phyloP scores from a whole-genome alignment of 495 filamentous ascomycete species.

The Penicillium ucsense region DNA sequence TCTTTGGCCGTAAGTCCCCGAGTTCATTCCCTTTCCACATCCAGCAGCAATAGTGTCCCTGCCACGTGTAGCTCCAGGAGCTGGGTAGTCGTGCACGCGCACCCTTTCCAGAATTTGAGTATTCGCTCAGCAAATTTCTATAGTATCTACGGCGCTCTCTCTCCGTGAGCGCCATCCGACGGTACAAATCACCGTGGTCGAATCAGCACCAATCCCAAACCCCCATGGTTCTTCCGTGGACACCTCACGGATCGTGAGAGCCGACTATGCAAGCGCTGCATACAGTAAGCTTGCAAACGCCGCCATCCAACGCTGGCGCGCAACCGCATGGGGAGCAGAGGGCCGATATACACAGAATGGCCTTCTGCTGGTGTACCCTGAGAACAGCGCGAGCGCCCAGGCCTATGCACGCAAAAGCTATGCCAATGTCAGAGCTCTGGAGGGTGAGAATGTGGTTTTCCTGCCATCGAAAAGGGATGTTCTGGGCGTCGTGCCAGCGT shows the following conservation, averaged over 20 bases:
- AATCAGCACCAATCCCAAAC: constrained; percentile 57
- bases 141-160: constrained; percentile 55
- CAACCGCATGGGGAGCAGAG: constrained; percentile 47
- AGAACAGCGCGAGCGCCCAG: constrained; percentile 39
- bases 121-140: neutral
- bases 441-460: constrained; percentile 40
- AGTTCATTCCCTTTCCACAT: neutral
- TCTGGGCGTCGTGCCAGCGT: constrained; percentile 31
- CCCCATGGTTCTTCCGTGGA: constrained; percentile 65
- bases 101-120: too few species aligned
- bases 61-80: too few species aligned
- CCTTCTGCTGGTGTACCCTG: constrained; percentile 53
- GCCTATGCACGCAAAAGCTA: constrained; percentile 60
- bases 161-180: constrained; percentile 48
- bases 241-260: constrained; percentile 65
- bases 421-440: constrained; percentile 45
- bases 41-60: neutral
- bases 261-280: constrained; percentile 67
- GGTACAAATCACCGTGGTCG: constrained; percentile 56
- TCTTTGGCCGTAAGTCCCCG: constrained; percentile 53
- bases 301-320: constrained; percentile 66
- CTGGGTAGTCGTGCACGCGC: too few species aligned
- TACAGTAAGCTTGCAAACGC: constrained; percentile 60
- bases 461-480: constrained; percentile 35
- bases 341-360: constrained; percentile 71